Evolutionary conservation across 176 grass and related monocot species (phyloP), one percentile per base, ranked within the genome.

Genomic region (Cocos nucifera): DNA sequence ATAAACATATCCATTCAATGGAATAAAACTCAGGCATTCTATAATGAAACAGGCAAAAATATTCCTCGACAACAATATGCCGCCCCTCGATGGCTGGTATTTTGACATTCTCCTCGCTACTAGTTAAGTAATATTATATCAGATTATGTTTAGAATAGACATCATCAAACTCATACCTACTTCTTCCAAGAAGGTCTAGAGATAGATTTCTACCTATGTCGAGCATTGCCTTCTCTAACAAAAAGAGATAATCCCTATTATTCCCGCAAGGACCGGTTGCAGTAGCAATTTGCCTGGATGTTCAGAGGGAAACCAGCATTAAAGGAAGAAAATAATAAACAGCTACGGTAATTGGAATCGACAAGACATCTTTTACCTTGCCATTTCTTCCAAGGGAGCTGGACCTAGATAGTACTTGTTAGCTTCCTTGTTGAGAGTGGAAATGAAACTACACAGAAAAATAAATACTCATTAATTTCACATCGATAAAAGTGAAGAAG

Each of bases 371-470:
- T 5, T 54, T 6, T 59, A 90, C 92, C 70, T 79, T 73, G 92
- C 86, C 86, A 96, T 96, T 77, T 96, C 78, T 55, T 82, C 58
- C 73, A 90, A 72, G 18, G 92, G 75, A 64, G 92, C 86, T 28
- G 92, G 83, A 60, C 92, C 92, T 62, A 96, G 79, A 27, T 96
- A 96, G 29, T 96, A 96, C 10, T 85, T 96, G 80, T 96, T 96
- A 58, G 76, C 75, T 16, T 76, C 23, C 21, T 79, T 79, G 64
- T 90, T 86, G 49, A 83, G 83, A 58, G 92, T 88, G 17, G 86
- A 87, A 48, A 90, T 54, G 58, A 96, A 90, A 53, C 92, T 96
- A 67, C 53, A 20, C 4, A 22, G 28, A 20, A 50, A 4, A 72
- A 5, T 49, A 69, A 22, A 9, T 25, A 49, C 10, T 39, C 68